These are phyloP conservation scores for Schoenoplectus triqueter DNA, from an alignment of 202 grass and related monocot genomes.

Conservation along the genomic window DNA sequence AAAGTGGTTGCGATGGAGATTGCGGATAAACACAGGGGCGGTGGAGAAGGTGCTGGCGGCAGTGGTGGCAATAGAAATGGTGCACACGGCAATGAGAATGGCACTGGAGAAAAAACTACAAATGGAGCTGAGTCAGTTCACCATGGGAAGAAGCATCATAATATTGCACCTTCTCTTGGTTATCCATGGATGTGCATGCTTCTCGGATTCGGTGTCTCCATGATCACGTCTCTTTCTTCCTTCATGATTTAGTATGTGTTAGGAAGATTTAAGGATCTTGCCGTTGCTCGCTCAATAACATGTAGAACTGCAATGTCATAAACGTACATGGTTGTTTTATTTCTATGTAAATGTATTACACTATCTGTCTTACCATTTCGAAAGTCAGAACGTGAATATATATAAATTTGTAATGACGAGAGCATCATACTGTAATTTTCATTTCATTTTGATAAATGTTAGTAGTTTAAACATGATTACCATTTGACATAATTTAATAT, in stretches of 20 bases:
- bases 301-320: not conserved
- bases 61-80: not conserved
- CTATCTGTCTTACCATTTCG: not conserved
- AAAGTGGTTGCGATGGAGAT: not conserved
- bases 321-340: not conserved
- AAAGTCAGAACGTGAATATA: not conserved
- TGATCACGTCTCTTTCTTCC: not conserved
- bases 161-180: constrained; percentile 17
- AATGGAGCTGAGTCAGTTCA: not conserved
- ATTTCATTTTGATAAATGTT: not conserved
- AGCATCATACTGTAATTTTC: constrained; percentile 1
- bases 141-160: constrained; percentile 19
- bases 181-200: constrained; percentile 16
- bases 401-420: not conserved
- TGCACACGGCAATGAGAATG: not conserved
- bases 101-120: not conserved
- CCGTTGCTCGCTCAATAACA: not conserved
- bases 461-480: not conserved
- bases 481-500: not conserved
- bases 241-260: not conserved
- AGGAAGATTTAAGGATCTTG: not conserved
- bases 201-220: constrained; percentile 11
- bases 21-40: not conserved
- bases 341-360: not conserved
- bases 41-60: constrained; percentile 4